A percentile compares a stretch with the other conserved stretches of the same genome.
Evolutionary conservation across 1,284 basidiomycete species (phyloP).

Genomic region (Cutaneotrichosporon mucoides): DNA sequence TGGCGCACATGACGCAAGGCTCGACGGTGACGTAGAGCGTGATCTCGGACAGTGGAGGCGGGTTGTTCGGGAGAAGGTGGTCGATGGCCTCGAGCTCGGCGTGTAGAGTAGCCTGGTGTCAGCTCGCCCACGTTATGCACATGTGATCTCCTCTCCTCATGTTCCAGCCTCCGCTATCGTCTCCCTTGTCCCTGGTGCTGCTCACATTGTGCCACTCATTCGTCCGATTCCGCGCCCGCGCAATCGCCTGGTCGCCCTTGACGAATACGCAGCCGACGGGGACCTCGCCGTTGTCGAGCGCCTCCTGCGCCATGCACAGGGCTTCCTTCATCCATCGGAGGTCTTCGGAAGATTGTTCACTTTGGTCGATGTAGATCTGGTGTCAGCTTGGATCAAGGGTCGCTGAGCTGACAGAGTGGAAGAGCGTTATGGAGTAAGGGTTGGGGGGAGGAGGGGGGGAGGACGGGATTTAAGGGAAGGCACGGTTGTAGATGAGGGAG

Average conservation of each 20-base stretch:
- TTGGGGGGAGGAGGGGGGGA: no score
- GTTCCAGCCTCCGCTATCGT: no score
- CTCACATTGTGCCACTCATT: conserved; percentile 85
- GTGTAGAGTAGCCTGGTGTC: conserved; percentile 80
- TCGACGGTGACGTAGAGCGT: conserved; percentile 98
- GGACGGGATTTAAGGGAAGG: no score
- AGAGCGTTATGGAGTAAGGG: no score
- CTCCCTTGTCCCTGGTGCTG: no score
- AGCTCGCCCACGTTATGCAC: neutral
- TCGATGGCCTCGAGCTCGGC: conserved; percentile 98
- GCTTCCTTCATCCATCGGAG: conserved; percentile 50
- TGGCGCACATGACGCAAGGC: conserved; percentile 99
- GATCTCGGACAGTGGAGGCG: conserved; percentile 65
- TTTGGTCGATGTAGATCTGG: conserved; percentile 42
- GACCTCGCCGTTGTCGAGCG: conserved; percentile 78
- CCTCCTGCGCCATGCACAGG: conserved; percentile 59
- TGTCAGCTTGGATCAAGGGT: no score
- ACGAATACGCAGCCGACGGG: conserved; percentile 98
- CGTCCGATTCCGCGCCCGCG: conserved; percentile 84
- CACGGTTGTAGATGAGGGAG: no score
- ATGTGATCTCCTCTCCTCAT: no score
- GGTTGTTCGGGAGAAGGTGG: conserved; percentile 66
- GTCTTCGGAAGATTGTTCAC: conserved; percentile 42
- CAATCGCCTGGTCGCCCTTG: conserved; percentile 68
- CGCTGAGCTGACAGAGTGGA: no score